Conservation (phyloP, 2,329 filamentous ascomycete genomes). For the Colletotrichum incanum region DNA sequence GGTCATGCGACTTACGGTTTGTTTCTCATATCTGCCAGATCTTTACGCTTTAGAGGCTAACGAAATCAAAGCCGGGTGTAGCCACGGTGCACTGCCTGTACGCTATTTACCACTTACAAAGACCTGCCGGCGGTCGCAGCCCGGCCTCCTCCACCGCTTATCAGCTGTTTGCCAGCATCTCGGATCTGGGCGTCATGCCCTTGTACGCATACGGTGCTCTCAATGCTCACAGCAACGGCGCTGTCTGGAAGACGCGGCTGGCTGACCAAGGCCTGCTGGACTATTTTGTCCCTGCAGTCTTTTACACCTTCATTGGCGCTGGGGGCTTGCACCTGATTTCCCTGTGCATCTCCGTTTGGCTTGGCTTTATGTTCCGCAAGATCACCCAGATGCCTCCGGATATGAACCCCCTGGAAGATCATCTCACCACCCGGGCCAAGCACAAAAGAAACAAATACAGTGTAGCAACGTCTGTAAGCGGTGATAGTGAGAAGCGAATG, state of each 20-base stretch:
- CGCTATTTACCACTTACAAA: conserved; percentile 84
- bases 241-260: conserved; percentile 79
- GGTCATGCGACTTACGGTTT: conserved; percentile 83
- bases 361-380: conserved; percentile 84
- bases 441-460: conserved; percentile 84
- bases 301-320: conserved; percentile 76
- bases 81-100: conserved; percentile 82
- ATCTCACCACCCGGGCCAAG: conserved; percentile 79
- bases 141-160: conserved; percentile 90
- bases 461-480: conserved; percentile 62
- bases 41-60: conserved; percentile 42
- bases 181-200: conserved; percentile 73
- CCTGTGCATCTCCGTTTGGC: conserved; percentile 79
- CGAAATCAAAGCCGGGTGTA: conserved; percentile 76
- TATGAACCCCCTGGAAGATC: conserved; percentile 93
- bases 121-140: conserved; percentile 79
- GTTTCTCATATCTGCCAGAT: conserved; percentile 50
- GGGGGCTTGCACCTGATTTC: conserved; percentile 81
- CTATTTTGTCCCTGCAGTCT: conserved; percentile 76
- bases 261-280: conserved; percentile 68
- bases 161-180: conserved; percentile 84
- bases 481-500: conserved; percentile 72
- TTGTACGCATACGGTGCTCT: conserved; percentile 71
- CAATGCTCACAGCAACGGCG: conserved; percentile 60
- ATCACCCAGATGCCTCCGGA: conserved; percentile 89